phyloP scores from a whole-genome alignment of 1,284 basidiomycete species.

The Cystobasidium slooffiae region DNA sequence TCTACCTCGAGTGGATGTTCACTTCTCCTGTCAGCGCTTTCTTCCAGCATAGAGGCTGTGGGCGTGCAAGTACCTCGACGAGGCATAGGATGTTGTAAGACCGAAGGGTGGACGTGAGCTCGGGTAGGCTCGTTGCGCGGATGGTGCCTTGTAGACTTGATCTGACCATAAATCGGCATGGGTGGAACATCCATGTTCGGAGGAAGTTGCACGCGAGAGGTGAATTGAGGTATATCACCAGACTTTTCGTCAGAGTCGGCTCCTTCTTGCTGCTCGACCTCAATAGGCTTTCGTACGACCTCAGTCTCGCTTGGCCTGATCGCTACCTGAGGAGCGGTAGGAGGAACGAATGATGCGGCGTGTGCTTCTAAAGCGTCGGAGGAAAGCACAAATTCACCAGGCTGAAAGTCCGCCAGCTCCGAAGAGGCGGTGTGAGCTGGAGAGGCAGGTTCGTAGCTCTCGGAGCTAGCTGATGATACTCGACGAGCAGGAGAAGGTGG shows the following conservation, averaged over 20 bases:
- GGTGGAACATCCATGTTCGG: conserved; percentile 7
- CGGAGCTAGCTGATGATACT: background rate
- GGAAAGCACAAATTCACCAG: conserved; percentile 9
- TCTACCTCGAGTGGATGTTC: background rate
- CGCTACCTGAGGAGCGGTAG: too few relatives aligned
- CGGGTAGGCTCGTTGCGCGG: background rate
- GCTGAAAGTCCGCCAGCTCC: background rate
- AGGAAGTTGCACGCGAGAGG: background rate
- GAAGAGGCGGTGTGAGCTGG: conserved; percentile 1
- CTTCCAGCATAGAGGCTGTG: conserved; percentile 3
- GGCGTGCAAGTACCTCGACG: background rate
- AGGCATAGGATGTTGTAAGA: conserved; percentile 9
- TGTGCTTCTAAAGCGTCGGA: background rate
- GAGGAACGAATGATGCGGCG: background rate
- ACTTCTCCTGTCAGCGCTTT: background rate
- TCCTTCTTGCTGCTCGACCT: background rate
- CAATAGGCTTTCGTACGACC: too few relatives aligned
- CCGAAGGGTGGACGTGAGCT: background rate
- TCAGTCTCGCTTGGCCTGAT: too few relatives aligned
- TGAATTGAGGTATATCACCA: conserved; percentile 5
- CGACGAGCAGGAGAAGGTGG: background rate
- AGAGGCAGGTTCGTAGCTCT: conserved; percentile 11
- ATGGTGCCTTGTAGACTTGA: background rate
- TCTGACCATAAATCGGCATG: background rate
- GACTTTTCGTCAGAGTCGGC: background rate